These are phyloP conservation scores for Fusarium anthophilum DNA, from an alignment of 2,329 filamentous ascomycete genomes.

Conservation along the genomic window DNA sequence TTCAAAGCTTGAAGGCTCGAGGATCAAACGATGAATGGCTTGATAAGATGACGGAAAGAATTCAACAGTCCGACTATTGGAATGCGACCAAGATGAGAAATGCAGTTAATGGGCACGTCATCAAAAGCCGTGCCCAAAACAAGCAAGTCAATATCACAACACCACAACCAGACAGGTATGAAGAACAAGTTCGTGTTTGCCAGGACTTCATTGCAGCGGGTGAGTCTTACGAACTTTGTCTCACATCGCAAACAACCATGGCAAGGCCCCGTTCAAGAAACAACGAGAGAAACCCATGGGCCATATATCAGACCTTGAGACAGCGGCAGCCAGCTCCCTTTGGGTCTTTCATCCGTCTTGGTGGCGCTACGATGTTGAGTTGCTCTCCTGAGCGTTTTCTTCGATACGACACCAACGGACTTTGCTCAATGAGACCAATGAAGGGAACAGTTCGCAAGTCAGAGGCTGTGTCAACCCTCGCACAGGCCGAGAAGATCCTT, in stretches of 20 bases:
- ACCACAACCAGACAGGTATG: constrained; percentile 64
- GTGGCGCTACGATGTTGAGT: constrained; percentile 75
- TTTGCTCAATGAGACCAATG: constrained; percentile 88
- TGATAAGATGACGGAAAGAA: constrained; percentile 39
- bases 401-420: constrained; percentile 60
- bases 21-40: constrained; percentile 46
- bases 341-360: constrained; percentile 81
- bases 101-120: constrained; percentile 8
- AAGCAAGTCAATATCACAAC: constrained; percentile 45
- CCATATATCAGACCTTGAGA: constrained; percentile 76
- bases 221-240: constrained; percentile 86
- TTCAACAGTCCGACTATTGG: constrained; percentile 50
- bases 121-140: constrained; percentile 11
- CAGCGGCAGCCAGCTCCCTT: constrained; percentile 83
- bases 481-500: constrained; percentile 76
- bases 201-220: constrained; percentile 78
- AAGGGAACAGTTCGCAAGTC: constrained; percentile 94
- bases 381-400: constrained; percentile 93
- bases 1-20: constrained; percentile 62
- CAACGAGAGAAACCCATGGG: constrained; percentile 62
- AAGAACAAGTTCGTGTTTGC: constrained; percentile 72
- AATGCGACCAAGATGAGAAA: constrained; percentile 10
- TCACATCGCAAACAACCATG: constrained; percentile 79
- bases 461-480: constrained; percentile 70
- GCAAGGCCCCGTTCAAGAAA: constrained; percentile 47